Evolutionary conservation across 2,329 filamentous ascomycete genomes (phyloP), one percentile per base, ranked within the genome.

Genomic region (Nothophaeocryptopus gaeumannii): DNA sequence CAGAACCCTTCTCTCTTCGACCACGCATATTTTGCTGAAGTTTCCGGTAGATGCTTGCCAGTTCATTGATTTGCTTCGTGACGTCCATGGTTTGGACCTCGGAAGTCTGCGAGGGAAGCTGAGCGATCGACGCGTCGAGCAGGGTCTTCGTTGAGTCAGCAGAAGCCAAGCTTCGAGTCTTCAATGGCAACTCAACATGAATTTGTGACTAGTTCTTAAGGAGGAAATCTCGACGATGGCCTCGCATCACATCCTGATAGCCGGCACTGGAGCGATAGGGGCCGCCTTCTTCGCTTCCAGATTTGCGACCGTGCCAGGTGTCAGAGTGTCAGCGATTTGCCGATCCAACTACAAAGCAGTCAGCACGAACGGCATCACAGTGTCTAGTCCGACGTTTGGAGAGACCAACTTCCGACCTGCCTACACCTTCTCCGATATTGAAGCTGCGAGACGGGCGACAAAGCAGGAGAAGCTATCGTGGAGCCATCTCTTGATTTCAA

Each of bases 261-360:
- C 87, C 51, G 84, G 84, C 62, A 84, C 84, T 16, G 84, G 84
- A 56, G 84, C 84, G 52, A 82, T 88, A 31, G 84, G 84, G 45
- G 20, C 82, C 48, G 85, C 82, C 48, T 87, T 87, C 71, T 87
- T 86, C 61, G 84, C 82, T 37, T 86, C 84, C 5, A 76, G 84
- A 15, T 74, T 88, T 13, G 82, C 85, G 59, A 74, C 50, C 34
- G 58, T 55, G 13, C 56, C 61, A 1, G 75, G 78, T 47, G 71
- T 83, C 36, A 72, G 78, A 51, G 81, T 86, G 38, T 88, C 85
- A 5, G 80, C 87, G 40, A 81, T 87, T 47, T 88, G 85, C 55
- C 80, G 86, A 42, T 88, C 85, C 33, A 89, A 89, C 71, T 89
- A 86, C 73, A 67, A 73, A 13, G 79, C 78, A 31, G 82, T 89